Percentiles rank a stretch among this genome's conserved stretches.
Conservation (phyloP, 441 rosid genomes). For the Pelargonium citronellum region DNA sequence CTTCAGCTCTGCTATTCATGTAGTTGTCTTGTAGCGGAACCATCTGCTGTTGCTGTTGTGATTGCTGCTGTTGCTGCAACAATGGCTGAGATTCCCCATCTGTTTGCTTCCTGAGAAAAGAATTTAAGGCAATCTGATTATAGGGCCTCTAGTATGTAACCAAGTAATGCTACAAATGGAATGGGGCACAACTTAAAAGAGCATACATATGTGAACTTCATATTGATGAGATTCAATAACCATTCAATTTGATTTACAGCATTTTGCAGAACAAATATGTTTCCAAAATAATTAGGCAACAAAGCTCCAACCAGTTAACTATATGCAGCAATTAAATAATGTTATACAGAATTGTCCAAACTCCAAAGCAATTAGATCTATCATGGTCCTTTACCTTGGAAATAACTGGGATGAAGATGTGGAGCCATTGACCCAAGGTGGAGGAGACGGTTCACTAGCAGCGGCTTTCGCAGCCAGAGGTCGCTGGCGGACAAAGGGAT, state of each 20-base stretch:
- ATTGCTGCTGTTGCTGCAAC: conserved; percentile 43
- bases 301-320: background rate
- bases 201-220: too few species aligned
- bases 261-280: background rate
- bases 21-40: conserved; percentile 85
- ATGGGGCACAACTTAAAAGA: too few species aligned
- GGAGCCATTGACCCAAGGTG: conserved; percentile 83
- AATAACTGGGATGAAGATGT: conserved; percentile 58
- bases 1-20: conserved; percentile 95
- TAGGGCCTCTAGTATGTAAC: background rate
- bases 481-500: conserved; percentile 89
- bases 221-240: too few species aligned
- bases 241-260: too few species aligned
- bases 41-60: conserved; percentile 63
- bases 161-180: background rate
- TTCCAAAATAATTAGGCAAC: background rate
- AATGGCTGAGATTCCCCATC: conserved; percentile 71
- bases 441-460: conserved; percentile 49
- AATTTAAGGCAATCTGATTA: background rate
- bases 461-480: conserved; percentile 66
- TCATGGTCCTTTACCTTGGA: conserved; percentile 35
- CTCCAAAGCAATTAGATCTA: background rate
- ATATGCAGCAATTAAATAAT: background rate
- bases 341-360: background rate
- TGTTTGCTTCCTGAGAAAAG: conserved; percentile 45